Base-by-base conservation (phyloP, 2,329 filamentous ascomycete species). In the Penicillium concentricum region DNA sequence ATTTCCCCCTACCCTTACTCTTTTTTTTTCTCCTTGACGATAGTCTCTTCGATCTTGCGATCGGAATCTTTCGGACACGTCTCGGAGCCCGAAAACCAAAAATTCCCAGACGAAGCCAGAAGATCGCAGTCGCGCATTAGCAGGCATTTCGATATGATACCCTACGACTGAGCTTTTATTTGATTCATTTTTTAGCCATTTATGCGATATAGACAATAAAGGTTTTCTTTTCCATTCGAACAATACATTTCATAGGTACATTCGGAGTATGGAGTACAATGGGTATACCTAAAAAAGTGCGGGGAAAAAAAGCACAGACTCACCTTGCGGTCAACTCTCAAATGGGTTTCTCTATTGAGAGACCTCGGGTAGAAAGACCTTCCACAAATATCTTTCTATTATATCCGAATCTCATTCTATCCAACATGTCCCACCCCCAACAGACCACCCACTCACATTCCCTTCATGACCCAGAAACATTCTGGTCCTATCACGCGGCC, bases 401-500 rank as follows among this genome's bases (percentile, higher is more conserved):
- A 26, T 5, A 4, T 26, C 5, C 24, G 24, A 24, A 24, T 24
- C 22, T 24, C 3, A 24, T n/a, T n/a, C 24, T 34, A 24, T 13
- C 16, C 28, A 26, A 18, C 20, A 66, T 60, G 48, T 62, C 67
- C 63, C 67, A 76, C 52, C 69, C 70, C 10, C 82, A 85, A 72
- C 78, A 83, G 62, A 58, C 67, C n/a, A 76, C 81, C n/a, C 78
- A 82, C 62, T 60, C 69, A 4, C 67, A 71, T 59, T 92, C 90
- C 51, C 82, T 94, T 47, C 72, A 76, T n/a, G 78, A 89, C 61
- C 90, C 90, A 0, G 83, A 89, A 60, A 69, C 76, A 6, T 95
- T 95, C 76, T 96, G 91, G 91, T 77, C 78, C 22, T 79, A 81
- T 54, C 90, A 94, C 69, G 91, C 91, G 5, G 79, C 85, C 43